Evolutionary conservation across 345 rosid genomes (phyloP), one percentile per base, ranked within the genome.

Genomic region (Citrus unshiu): DNA sequence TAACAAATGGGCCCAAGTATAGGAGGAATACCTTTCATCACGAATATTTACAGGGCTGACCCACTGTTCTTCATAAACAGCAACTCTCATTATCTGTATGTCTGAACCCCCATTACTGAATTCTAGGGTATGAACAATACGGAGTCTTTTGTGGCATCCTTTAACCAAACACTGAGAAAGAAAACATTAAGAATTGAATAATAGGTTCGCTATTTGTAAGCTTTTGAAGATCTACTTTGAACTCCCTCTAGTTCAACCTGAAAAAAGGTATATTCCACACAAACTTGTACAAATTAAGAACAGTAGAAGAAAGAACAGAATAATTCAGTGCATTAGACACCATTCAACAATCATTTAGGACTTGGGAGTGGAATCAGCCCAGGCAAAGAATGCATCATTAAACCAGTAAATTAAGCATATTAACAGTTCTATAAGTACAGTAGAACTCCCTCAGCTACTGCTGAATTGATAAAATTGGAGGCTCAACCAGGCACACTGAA

Each of bases 121-220:
- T 68, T 95, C 96, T 66, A 93, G 91, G 4, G 97, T 92, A 73
- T 95, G 99, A 73, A 93, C 91, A 78, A 92, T 88, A 10, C 99
- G 91, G 34, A 95, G 91, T 86, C 98, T 90, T 86, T 91, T 95
- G 87, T 93, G 98, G 83, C 98, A 95, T 76, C 99, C 97, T 87
- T 93, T 95, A 69, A 95, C 99, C 90, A 95, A 79, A 83, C 98
- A 93, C 98, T 95, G 51, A 70, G 74, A 49, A 70, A 58, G 61
- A 25, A 56, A 75, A 72, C 3, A 68, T 40, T 40, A 57, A 61
- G 46, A 74, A 69, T 51, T 39, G 21, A 69, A 65, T 69, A 77
- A 30, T 32, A 4, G 32, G 12, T 35, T 61, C 7, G 25, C 22
- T 67, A 30, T 39, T 5, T 2, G 9, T 25, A 73, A 60, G 35